phyloP scores from a whole-genome alignment of 768 basidiomycete genomes.

The Pisolithus sp. region DNA sequence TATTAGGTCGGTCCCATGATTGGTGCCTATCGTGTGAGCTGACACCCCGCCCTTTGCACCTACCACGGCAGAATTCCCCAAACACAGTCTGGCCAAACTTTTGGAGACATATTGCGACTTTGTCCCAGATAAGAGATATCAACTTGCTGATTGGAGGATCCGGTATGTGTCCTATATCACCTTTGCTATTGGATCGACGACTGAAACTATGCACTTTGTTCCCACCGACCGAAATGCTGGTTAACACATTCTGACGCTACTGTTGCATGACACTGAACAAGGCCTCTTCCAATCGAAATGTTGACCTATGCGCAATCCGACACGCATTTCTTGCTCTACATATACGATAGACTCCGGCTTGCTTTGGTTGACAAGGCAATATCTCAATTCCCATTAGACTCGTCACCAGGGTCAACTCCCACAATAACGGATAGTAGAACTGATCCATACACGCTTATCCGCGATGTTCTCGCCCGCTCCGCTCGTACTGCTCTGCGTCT shows the following conservation, averaged over 20 bases:
- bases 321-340: slow-evolving; percentile 89
- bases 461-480: slow-evolving; percentile 64
- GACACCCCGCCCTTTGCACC: neutral
- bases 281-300: slow-evolving; percentile 86
- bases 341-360: slow-evolving; percentile 88
- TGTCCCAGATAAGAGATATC: slow-evolving; percentile 89
- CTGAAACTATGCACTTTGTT: neutral
- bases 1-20: slow-evolving; percentile 48
- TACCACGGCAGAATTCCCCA: slow-evolving; percentile 56
- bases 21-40: neutral
- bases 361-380: slow-evolving; percentile 71
- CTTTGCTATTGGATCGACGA: neutral
- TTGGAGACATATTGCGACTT: slow-evolving; percentile 89
- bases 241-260: neutral
- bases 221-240: neutral
- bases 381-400: slow-evolving; percentile 30
- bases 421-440: slow-evolving; percentile 8
- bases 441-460: slow-evolving; percentile 39
- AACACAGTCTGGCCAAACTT: slow-evolving; percentile 77
- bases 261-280: slow-evolving; percentile 11
- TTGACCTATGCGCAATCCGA: slow-evolving; percentile 89
- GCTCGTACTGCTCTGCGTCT: slow-evolving; percentile 69
- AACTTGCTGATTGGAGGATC: slow-evolving; percentile 96
- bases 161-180: slow-evolving; percentile 35
- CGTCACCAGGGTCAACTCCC: slow-evolving; percentile 24